phyloP scores from a whole-genome alignment of 2,329 filamentous ascomycete genomes.

The Teratosphaeria destructans region DNA sequence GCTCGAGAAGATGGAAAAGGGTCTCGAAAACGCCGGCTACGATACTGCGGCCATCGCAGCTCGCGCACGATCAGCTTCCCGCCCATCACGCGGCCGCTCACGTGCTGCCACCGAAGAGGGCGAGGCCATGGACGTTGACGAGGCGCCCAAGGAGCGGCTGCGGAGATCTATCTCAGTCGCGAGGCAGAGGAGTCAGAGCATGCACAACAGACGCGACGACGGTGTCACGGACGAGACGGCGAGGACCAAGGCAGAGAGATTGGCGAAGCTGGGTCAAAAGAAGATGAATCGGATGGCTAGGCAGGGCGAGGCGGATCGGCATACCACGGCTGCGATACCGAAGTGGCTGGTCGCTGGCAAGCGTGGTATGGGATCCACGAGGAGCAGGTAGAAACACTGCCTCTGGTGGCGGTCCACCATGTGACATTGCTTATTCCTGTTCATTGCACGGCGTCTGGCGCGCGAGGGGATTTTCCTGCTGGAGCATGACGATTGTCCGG shows the following conservation, averaged over 20 bases:
- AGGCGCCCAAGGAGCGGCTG: conserved; percentile 27
- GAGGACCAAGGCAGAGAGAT: conserved; percentile 70
- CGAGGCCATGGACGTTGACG: conserved; percentile 61
- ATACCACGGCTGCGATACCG: conserved; percentile 66
- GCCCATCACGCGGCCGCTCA: conserved; percentile 57
- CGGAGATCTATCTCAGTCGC: conserved; percentile 53
- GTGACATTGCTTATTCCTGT: not conserved
- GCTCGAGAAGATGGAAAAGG: conserved; percentile 75
- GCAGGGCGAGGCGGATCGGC: conserved; percentile 92
- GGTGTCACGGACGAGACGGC: conserved; percentile 60
- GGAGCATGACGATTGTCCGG: no score
- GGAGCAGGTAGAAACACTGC: conserved; percentile 33
- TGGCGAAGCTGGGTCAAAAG: conserved; percentile 86
- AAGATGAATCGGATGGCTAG: conserved; percentile 98
- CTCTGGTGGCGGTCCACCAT: not conserved
- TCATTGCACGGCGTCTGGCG: not conserved
- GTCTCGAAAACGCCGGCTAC: conserved; percentile 74
- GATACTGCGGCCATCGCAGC: conserved; percentile 66
- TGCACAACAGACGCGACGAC: conserved; percentile 58
- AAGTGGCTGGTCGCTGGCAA: conserved; percentile 95
- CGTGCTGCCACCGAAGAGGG: conserved; percentile 45
- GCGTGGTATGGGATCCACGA: conserved; percentile 84
- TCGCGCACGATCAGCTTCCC: conserved; percentile 59
- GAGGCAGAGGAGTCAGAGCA: conserved; percentile 53
- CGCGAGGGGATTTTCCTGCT: not conserved